Evolutionary conservation across 2,329 filamentous ascomycete genomes (phyloP).

Genomic region (Myrmaecium sp.): DNA sequence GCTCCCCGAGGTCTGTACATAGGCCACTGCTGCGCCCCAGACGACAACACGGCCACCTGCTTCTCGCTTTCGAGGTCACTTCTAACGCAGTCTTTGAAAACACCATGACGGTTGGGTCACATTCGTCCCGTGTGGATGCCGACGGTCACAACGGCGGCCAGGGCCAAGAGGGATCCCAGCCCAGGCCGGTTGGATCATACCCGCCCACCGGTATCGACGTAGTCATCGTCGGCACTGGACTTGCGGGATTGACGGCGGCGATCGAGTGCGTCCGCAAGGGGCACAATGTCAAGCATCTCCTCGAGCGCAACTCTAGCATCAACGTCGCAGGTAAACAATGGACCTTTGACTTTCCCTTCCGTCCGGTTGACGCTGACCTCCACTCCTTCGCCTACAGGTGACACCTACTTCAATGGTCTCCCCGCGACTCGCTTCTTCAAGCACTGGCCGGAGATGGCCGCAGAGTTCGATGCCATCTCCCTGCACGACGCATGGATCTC

Average conservation of each 20-base stretch:
- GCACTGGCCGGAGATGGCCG: constrained; percentile 36
- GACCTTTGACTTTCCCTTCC: neutral
- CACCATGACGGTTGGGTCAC: too few species aligned
- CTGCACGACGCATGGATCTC: constrained; percentile 39
- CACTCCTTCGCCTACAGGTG: constrained; percentile 20
- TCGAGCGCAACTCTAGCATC: constrained; percentile 29
- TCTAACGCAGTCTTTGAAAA: too few species aligned
- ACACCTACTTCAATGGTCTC: constrained; percentile 44
- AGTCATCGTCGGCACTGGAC: constrained; percentile 22
- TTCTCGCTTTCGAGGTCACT: too few species aligned
- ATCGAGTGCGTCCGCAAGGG: constrained; percentile 24
- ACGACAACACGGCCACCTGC: too few species aligned
- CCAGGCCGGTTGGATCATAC: constrained; percentile 36
- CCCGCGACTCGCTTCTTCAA: constrained; percentile 38
- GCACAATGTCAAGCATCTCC: constrained; percentile 21
- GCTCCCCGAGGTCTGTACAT: too few species aligned
- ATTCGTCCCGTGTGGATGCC: too few species aligned
- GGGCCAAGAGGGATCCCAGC: too few species aligned
- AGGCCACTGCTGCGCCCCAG: too few species aligned
- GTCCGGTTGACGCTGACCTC: neutral
- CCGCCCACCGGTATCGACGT: constrained; percentile 23
- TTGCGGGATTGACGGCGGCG: constrained; percentile 21
- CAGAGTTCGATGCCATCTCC: constrained; percentile 34
- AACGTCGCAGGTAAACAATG: constrained; percentile 31
- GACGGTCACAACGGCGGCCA: too few species aligned